These are phyloP conservation scores for Hyphopichia wangnamkhiaoensis DNA, from an alignment of 1,139 yeast species.

Conservation along the genomic window DNA sequence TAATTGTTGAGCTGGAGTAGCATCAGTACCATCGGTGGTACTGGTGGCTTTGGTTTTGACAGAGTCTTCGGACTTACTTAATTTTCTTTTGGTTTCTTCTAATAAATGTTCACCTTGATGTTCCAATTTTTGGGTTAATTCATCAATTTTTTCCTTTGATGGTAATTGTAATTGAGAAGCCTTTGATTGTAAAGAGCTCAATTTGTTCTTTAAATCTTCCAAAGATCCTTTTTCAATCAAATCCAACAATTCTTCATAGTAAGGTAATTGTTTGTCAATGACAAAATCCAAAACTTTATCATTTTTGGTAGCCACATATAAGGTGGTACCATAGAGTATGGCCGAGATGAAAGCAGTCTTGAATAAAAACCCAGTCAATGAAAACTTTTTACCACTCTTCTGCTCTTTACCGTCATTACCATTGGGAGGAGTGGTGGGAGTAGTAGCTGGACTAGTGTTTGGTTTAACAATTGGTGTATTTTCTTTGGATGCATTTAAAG, in stretches of 20 bases:
- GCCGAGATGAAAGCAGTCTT: constrained; percentile 31
- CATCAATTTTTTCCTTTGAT: constrained; percentile 33
- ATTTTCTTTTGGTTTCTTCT: constrained; percentile 39
- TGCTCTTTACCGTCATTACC: constrained; percentile 6
- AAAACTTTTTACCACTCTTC: constrained; percentile 31
- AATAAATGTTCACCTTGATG: constrained; percentile 36
- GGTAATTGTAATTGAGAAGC: constrained; percentile 25
- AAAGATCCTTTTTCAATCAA: constrained; percentile 39
- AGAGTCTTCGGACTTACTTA: constrained; percentile 18
- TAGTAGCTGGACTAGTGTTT: constrained; percentile 9
- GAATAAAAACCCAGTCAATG: constrained; percentile 35
- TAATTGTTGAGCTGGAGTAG: constrained; percentile 48
- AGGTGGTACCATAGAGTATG: constrained; percentile 39
- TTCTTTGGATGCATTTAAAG: constrained; percentile 4
- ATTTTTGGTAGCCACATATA: constrained; percentile 46
- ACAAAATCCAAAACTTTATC: constrained; percentile 49
- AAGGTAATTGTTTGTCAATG: constrained; percentile 47
- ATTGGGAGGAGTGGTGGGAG: constrained; percentile 8
- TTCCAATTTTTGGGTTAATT: constrained; percentile 36
- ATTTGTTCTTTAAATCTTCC: constrained; percentile 31
- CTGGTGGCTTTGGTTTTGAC: constrained; percentile 15
- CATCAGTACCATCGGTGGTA: constrained; percentile 13
- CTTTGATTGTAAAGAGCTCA: constrained; percentile 21
- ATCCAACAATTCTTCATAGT: constrained; percentile 43
- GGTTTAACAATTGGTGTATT: constrained; percentile 7